phyloP scores from a whole-genome alignment of 441 rosid genomes.

The Erodium moschatum region DNA sequence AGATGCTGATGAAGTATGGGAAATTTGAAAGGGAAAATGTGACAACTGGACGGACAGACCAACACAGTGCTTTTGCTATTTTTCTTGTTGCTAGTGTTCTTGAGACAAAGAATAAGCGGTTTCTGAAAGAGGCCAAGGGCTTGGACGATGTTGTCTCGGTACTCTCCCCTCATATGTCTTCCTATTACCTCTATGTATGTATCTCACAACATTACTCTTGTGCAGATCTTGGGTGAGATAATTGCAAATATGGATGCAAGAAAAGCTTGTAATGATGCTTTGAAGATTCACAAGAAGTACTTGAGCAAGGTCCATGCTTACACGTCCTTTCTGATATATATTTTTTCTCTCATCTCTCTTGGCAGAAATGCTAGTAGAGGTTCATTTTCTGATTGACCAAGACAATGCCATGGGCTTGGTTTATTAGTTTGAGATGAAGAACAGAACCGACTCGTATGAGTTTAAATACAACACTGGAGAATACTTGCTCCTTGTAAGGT shows the following conservation, averaged over 20 bases:
- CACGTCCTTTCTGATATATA: too few relatives aligned
- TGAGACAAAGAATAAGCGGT: conserved; percentile 67
- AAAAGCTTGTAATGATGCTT: conserved; percentile 66
- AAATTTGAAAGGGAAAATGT: conserved; percentile 61
- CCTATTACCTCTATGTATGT: not conserved
- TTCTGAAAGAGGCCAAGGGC: conserved; percentile 75
- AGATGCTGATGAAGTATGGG: conserved; percentile 60
- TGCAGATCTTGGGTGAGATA: conserved; percentile 62
- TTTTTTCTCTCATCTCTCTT: too few relatives aligned
- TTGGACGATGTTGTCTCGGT: conserved; percentile 84
- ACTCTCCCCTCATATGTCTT: not conserved
- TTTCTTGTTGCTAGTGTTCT: conserved; percentile 82
- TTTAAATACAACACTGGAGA: not conserved
- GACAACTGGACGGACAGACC: conserved; percentile 38
- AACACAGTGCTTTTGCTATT: conserved; percentile 49
- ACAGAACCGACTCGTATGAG: too few relatives aligned
- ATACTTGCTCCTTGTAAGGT: not conserved
- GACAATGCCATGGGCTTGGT: too few relatives aligned
- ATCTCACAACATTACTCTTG: not conserved
- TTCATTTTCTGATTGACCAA: not conserved
- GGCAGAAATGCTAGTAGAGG: too few relatives aligned
- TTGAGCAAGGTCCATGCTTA: conserved; percentile 44
- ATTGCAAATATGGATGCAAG: conserved; percentile 70
- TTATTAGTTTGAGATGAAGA: too few relatives aligned
- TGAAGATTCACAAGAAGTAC: conserved; percentile 73